phyloP scores from a whole-genome alignment of 306 rosid species.

The Luffa acutangula region DNA sequence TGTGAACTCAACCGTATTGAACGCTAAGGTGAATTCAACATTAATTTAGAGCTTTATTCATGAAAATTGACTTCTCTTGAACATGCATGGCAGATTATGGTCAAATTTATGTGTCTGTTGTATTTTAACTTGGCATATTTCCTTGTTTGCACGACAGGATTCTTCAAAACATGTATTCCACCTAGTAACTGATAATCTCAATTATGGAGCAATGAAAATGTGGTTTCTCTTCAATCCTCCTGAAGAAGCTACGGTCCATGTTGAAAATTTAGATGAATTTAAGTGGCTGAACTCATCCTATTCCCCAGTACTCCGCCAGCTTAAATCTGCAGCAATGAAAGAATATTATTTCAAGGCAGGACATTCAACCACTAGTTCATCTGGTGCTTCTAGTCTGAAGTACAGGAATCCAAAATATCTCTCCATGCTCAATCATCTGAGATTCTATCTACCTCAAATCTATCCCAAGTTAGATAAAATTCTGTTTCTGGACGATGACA shows the following conservation, averaged over 20 bases:
- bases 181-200: conserved; percentile 84
- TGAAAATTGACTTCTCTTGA: background rate
- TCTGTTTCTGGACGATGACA: conserved; percentile 91
- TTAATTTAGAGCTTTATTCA: background rate
- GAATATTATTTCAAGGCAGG: conserved; percentile 90
- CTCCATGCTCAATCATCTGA: conserved; percentile 92
- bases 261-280: conserved; percentile 85
- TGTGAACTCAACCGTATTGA: conserved; percentile 69
- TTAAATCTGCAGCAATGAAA: conserved; percentile 85
- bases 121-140: conserved; percentile 11
- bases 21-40: conserved; percentile 56
- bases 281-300: conserved; percentile 94
- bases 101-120: background rate
- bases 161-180: conserved; percentile 90
- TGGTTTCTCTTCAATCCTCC: conserved; percentile 98
- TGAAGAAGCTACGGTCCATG: conserved; percentile 80
- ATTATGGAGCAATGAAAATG: conserved; percentile 96
- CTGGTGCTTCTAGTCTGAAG: conserved; percentile 78
- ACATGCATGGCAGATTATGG: background rate
- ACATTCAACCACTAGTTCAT: conserved; percentile 56
- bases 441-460: conserved; percentile 93
- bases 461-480: conserved; percentile 87
- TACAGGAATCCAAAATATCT: conserved; percentile 97
- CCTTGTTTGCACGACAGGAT: conserved; percentile 51
- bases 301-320: conserved; percentile 95